These are phyloP conservation scores for Dittrichia graveolens DNA, from an alignment of 129 eudicot species.

Conservation along the genomic window DNA sequence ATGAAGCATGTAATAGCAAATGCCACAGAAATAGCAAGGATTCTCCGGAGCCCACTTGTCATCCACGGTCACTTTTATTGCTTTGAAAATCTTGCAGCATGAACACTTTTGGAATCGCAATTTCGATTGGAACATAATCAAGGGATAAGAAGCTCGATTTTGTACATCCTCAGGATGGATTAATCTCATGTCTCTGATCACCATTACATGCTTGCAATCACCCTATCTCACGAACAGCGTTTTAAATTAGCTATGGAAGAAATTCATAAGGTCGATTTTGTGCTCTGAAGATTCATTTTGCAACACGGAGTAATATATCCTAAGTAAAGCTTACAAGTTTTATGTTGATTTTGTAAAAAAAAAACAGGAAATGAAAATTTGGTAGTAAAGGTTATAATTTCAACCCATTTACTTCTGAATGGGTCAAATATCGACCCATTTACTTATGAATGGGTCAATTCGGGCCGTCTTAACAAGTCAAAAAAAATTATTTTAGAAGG, in stretches of 20 bases:
- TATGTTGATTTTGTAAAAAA: neutral
- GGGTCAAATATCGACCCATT: too few species aligned
- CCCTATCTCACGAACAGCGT: constrained; percentile 45
- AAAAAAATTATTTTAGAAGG: too few species aligned
- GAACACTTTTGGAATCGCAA: constrained; percentile 61
- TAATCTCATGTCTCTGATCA: constrained; percentile 86
- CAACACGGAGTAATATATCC: neutral
- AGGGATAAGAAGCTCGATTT: constrained; percentile 77
- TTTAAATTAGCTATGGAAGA: neutral
- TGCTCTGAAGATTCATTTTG: neutral
- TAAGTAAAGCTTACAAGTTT: neutral
- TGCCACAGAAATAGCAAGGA: constrained; percentile 81
- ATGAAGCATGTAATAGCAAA: constrained; percentile 92
- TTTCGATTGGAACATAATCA: constrained; percentile 51
- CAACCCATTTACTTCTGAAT: too few species aligned
- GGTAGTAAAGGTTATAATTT: too few species aligned
- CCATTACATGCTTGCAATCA: constrained; percentile 77
- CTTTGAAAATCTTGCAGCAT: constrained; percentile 69
- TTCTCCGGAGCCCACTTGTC: constrained; percentile 83
- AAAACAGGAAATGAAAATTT: constrained; percentile 6
- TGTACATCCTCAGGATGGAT: constrained; percentile 73
- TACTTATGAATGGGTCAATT: too few species aligned
- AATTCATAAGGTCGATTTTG: neutral
- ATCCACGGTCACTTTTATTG: constrained; percentile 73
- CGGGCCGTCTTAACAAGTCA: too few species aligned